Conservation (phyloP, 2,329 filamentous ascomycete genomes). For the Epichloe scottii region DNA sequence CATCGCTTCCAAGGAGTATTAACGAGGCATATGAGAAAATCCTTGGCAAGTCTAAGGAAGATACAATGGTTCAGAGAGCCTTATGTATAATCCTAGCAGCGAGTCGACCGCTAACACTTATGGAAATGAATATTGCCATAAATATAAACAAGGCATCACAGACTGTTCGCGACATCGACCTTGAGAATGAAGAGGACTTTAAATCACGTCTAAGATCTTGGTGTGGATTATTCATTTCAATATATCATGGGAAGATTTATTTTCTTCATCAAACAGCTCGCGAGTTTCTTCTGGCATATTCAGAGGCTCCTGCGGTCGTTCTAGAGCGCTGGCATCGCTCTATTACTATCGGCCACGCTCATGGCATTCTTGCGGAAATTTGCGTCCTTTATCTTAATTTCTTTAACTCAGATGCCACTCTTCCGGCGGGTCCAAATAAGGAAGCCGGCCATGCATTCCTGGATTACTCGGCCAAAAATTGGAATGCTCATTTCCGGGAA, state of each 20-base stretch:
- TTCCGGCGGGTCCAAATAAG: too few species aligned
- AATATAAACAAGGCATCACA: too few species aligned
- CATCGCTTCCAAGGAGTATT: slow-evolving; percentile 8
- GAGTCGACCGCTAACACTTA: not conserved
- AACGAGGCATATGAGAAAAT: not conserved
- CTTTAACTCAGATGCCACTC: too few species aligned
- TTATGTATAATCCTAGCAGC: not conserved
- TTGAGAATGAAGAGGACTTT: too few species aligned
- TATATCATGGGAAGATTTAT: slow-evolving; percentile 16
- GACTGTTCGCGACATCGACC: too few species aligned
- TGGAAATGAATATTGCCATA: too few species aligned
- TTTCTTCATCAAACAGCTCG: slow-evolving; percentile 21
- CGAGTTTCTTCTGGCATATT: slow-evolving; percentile 17
- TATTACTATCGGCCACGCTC: not conserved
- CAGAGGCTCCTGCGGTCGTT: slow-evolving; percentile 2
- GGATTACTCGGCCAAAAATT: too few species aligned
- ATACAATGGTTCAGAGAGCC: not conserved
- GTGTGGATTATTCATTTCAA: slow-evolving; percentile 14
- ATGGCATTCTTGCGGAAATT: too few species aligned
- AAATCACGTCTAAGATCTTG: too few species aligned
- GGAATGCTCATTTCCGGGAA: too few species aligned
- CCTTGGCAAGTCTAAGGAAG: not conserved
- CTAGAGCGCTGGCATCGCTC: not conserved
- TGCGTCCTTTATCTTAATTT: too few species aligned
- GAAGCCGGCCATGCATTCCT: too few species aligned